Evolutionary conservation across 108 stramenopile genomes (phyloP).

Genomic region (Nannochloropsis gaditana): DNA sequence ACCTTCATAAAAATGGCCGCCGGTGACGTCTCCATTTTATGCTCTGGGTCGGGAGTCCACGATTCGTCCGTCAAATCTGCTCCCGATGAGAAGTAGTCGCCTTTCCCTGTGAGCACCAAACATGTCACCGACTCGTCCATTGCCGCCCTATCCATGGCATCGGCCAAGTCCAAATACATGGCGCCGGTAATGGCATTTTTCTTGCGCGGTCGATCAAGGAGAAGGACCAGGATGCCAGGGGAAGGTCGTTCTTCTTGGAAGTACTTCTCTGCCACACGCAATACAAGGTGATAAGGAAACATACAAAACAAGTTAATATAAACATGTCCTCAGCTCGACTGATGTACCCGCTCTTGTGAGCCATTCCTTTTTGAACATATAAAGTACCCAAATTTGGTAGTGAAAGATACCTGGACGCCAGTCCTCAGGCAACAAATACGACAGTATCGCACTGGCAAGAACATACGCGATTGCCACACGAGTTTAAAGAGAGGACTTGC

Average conservation of each 20-base stretch:
- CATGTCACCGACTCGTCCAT: conserved; percentile 51
- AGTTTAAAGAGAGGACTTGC: neutral
- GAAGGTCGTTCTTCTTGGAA: conserved; percentile 17
- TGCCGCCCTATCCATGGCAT: conserved; percentile 42
- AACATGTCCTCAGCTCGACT: too few species aligned
- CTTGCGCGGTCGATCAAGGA: conserved; percentile 45
- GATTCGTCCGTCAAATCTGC: conserved; percentile 53
- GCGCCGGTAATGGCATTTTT: conserved; percentile 57
- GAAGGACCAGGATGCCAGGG: conserved; percentile 16
- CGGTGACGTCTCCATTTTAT: conserved; percentile 39
- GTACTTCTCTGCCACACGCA: neutral
- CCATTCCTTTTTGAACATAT: too few species aligned
- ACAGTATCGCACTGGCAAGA: too few species aligned
- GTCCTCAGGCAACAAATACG: too few species aligned
- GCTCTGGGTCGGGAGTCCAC: conserved; percentile 15
- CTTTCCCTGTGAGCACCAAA: conserved; percentile 58
- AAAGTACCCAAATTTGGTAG: neutral
- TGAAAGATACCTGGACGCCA: neutral
- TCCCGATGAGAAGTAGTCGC: conserved; percentile 57
- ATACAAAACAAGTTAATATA: too few species aligned
- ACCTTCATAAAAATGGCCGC: conserved; percentile 53
- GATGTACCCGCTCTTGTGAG: too few species aligned
- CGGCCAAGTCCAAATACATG: conserved; percentile 54
- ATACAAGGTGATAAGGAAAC: too few species aligned
- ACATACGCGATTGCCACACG: too few species aligned